These are phyloP conservation scores for Diutina rugosa DNA, from an alignment of 1,139 yeast species.

Conservation along the genomic window DNA sequence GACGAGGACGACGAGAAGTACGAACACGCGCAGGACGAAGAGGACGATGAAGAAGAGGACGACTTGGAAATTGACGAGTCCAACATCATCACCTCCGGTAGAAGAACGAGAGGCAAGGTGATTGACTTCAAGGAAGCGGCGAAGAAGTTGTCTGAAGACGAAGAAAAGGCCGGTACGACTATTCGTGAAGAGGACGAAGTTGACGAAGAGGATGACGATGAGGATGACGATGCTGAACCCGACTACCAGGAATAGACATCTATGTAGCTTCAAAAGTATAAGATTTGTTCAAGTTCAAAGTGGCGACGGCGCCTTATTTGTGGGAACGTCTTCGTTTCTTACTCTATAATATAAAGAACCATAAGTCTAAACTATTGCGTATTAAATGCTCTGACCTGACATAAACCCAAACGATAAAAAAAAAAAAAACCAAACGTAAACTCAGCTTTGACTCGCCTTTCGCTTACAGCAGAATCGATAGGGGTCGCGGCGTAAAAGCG, in stretches of 20 bases:
- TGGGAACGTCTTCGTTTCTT: not conserved
- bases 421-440: not conserved
- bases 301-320: not conserved
- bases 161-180: slow-evolving; percentile 11
- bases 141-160: slow-evolving; percentile 33
- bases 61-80: slow-evolving; percentile 72
- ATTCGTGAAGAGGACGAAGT: slow-evolving; percentile 20
- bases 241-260: not conserved
- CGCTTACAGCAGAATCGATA: not conserved
- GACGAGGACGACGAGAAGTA: slow-evolving; percentile 16
- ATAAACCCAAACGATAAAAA: not conserved
- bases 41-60: slow-evolving; percentile 65
- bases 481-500: not conserved
- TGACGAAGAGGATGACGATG: slow-evolving; percentile 23
- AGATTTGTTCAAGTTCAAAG: no score
- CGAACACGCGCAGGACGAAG: slow-evolving; percentile 13
- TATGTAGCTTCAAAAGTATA: not conserved
- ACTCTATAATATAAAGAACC: not conserved
- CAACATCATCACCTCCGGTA: slow-evolving; percentile 71
- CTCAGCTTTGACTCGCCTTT: not conserved
- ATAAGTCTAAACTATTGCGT: not conserved
- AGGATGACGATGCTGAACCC: not conserved
- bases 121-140: slow-evolving; percentile 85
- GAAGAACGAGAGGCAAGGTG: slow-evolving; percentile 85
- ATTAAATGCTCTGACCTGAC: not conserved